phyloP scores from a whole-genome alignment of 768 basidiomycete genomes.

The Rhodosporidiobolus sp. region DNA sequence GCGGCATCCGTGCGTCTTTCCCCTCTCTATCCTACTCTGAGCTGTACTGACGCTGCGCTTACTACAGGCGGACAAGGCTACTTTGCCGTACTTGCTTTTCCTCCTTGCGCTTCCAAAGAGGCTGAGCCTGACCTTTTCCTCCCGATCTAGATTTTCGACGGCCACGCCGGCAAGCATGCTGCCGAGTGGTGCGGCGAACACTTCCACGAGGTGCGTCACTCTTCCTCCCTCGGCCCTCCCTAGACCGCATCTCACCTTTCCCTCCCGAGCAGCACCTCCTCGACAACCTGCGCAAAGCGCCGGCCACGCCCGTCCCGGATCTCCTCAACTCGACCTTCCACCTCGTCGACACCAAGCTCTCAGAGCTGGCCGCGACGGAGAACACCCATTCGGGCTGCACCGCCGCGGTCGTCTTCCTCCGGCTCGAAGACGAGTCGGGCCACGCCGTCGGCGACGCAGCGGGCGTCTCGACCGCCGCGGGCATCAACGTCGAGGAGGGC shows the following conservation, averaged over 20 bases:
- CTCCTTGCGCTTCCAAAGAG: no score
- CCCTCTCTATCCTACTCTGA: no score
- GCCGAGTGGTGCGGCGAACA: conserved; percentile 98
- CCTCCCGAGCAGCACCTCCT: conserved; percentile 26
- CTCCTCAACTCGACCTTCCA: conserved; percentile 92
- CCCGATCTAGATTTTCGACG: conserved; percentile 62
- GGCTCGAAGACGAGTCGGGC: conserved; percentile 77
- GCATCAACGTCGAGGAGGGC: conserved; percentile 6
- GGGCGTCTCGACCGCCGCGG: conserved; percentile 12
- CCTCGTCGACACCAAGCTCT: conserved; percentile 76
- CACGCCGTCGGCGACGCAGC: conserved; percentile 28
- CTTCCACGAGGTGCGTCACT: conserved; percentile 82
- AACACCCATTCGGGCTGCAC: conserved; percentile 90
- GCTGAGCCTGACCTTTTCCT: no score
- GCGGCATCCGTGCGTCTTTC: conserved; percentile 54
- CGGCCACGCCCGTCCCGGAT: conserved; percentile 69
- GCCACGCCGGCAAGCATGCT: conserved; percentile 96
- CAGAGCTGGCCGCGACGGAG: conserved; percentile 61
- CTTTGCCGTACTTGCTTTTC: conserved; percentile 71
- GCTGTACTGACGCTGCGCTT: not conserved
- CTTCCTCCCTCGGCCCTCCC: conserved; percentile 43
- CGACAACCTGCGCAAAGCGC: conserved; percentile 56
- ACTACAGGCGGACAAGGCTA: conserved; percentile 74
- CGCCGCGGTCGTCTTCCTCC: conserved; percentile 90
- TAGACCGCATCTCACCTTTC: not conserved